Evolutionary conservation across 441 rosid species (phyloP), one percentile per base, ranked within the genome.

Genomic region (Geranium incanum): DNA sequence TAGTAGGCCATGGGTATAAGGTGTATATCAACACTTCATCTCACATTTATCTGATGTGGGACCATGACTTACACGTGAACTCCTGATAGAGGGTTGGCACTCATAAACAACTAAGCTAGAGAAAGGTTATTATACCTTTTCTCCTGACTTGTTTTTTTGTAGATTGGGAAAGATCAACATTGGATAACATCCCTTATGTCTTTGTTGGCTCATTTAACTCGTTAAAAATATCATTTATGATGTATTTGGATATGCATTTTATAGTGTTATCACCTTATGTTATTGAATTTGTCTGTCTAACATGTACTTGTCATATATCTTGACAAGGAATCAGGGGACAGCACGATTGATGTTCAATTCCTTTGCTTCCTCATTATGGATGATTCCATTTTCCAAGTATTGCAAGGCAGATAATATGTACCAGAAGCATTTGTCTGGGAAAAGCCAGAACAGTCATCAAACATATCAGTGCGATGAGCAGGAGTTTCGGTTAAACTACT

Each of bases 291-390:
- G 43, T 66, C 66, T 66, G 50, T 83, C 72, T 88, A 84, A 88
- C 78, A 74, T 75, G 74, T 75, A 71, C 74, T 71, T 75, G 70
- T 77, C 70, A 69, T 72, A 80, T 76, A 70, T 80, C 80, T 80
- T 76, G 86, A 89, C 90, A 86, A 85, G 94, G 84, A 83, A 71
- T 79, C 97, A 95, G 98, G 99, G 97, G 76, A 95, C 99, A 72
- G 93, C 96, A 80, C 86, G 98, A 66, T 78, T 89, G 86, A 83
- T 95, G 87, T 89, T 77, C 85, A 90, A 85, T 84, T 92, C 99
- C 38, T 92, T 90, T 75, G 90, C 86, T 75, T 90, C 99, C 70
- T 89, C 96, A 11, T 77, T 89, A 67, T 95, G 99, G 99, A 88
- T 90, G 88, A 69, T 86, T 87, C 99, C 99, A 36, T 83, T 88